Base-by-base conservation (phyloP, 176 grass and related monocot genomes). In the Carex parvula region DNA sequence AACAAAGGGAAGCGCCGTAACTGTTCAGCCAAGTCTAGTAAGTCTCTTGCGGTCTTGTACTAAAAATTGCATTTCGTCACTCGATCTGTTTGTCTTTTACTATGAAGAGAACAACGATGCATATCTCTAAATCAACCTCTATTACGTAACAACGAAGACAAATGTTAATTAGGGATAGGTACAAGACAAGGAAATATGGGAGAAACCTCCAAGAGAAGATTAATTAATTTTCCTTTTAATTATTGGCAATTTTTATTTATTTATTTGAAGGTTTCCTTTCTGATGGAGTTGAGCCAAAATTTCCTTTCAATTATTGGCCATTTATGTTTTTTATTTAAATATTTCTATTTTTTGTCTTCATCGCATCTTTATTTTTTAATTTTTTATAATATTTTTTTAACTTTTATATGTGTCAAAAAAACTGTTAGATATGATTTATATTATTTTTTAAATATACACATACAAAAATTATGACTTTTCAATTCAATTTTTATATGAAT, bases 91-190 rank as follows among this genome's bases (percentile, higher is more conserved):
- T 57, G 52, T 78, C 73, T 56, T 75, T 56, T 78, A 78, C 50
- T 56, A 18, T 56, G 52, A 9, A 78, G 22, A 78, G 15, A 78
- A 78, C 72, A 77, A 16, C 73, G 52, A 78, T 50, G 24, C 15
- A 33, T 9, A 56, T 50, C 14, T 56, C 14, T 30, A 78, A 57
- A 78, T 78, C 73, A 78, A 78, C 73, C 73, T 56, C 50, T 18
- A 17, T 50, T 48, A 78, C 73, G 73, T 57, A 78, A 78, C 24
- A 57, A 18, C 26, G 73, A 78, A 78, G 73, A 78, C 73, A 48
- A 55, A 77, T 15, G 50, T 9, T 78, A 32, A 32, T 46, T 71
- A 21, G 2, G 21, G 73, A 78, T 78, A 78, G 73, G 52, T 78
- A 78, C 26, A 14, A 78, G 52, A 78, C 26, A 78, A 5, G 0